These are phyloP conservation scores for Aspergillus neotritici DNA, from an alignment of 2,329 filamentous ascomycete genomes.

Conservation along the genomic window DNA sequence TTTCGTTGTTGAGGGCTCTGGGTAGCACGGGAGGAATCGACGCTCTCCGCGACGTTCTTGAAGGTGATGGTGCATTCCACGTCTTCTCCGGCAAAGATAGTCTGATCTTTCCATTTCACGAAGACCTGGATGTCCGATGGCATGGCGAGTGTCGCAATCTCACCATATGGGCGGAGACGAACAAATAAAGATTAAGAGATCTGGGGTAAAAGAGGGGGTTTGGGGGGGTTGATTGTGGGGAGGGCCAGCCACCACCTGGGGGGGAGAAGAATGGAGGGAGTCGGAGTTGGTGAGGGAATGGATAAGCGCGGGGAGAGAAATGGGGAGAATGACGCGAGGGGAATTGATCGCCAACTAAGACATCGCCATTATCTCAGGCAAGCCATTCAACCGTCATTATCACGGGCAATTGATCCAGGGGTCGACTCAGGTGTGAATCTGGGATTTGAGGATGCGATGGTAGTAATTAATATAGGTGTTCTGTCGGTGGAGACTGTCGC, in stretches of 20 bases:
- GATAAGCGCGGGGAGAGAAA: background rate
- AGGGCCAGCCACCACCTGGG: constrained; percentile 14
- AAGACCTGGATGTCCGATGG: constrained; percentile 84
- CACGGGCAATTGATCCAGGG: no score
- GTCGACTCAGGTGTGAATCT: no score
- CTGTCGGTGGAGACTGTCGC: no score
- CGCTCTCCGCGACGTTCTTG: constrained; percentile 65
- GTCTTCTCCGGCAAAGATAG: constrained; percentile 93
- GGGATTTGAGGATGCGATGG: no score
- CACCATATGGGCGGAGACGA: constrained; percentile 28
- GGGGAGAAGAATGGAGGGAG: no score
- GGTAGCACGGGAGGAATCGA: constrained; percentile 24
- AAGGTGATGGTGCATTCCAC: constrained; percentile 95
- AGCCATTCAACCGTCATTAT: no score
- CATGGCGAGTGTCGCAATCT: constrained; percentile 34
- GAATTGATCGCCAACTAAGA: no score
- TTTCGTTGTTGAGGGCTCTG: constrained; percentile 33
- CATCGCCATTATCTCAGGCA: no score
- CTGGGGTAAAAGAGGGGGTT: constrained; percentile 16
- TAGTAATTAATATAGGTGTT: no score
- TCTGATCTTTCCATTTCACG: constrained; percentile 88
- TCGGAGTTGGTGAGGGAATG: background rate
- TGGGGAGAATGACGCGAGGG: no score
- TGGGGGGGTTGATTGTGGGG: constrained; percentile 13
- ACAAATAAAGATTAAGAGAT: constrained; percentile 13